Conservation (phyloP, 495 filamentous ascomycete species). For the Podospora didyma region DNA sequence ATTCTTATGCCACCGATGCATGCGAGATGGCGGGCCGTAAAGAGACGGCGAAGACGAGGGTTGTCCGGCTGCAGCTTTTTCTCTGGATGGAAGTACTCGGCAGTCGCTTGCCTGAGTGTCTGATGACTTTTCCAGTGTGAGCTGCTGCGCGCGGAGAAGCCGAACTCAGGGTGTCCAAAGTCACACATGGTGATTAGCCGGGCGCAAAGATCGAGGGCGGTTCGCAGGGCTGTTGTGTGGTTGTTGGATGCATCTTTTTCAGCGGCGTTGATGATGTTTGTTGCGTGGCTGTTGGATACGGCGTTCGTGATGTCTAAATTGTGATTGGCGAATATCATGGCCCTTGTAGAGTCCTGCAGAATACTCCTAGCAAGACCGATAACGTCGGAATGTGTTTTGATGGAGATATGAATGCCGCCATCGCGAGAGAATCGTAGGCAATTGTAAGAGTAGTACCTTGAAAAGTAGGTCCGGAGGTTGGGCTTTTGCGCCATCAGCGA, state of each 20-base stretch:
- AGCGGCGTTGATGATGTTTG: too few relatives aligned
- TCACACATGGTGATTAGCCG: constrained; percentile 10
- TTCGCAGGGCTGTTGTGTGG: neutral
- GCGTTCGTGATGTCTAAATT: too few relatives aligned
- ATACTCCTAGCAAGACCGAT: constrained; percentile 2
- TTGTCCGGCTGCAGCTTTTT: neutral
- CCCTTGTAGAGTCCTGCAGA: neutral
- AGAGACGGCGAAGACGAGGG: constrained; percentile 9
- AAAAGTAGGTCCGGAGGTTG: neutral
- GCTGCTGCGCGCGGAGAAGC: neutral
- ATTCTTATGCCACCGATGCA: constrained; percentile 37
- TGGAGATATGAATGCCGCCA: constrained; percentile 4
- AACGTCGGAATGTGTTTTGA: constrained; percentile 1
- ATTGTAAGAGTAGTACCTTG: constrained; percentile 5
- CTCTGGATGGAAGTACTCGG: neutral
- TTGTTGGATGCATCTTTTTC: neutral
- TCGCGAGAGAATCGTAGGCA: constrained; percentile 1
- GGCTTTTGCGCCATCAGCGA: neutral
- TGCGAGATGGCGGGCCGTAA: constrained; percentile 14
- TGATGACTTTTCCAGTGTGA: constrained; percentile 2
- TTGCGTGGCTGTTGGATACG: too few relatives aligned
- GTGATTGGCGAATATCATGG: too few relatives aligned
- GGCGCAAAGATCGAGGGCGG: constrained; percentile 5
- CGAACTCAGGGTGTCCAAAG: neutral
- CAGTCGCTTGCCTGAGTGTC: constrained; percentile 1